phyloP scores from a whole-genome alignment of 2,329 filamentous ascomycete genomes.

The Nigrospora osmanthi region DNA sequence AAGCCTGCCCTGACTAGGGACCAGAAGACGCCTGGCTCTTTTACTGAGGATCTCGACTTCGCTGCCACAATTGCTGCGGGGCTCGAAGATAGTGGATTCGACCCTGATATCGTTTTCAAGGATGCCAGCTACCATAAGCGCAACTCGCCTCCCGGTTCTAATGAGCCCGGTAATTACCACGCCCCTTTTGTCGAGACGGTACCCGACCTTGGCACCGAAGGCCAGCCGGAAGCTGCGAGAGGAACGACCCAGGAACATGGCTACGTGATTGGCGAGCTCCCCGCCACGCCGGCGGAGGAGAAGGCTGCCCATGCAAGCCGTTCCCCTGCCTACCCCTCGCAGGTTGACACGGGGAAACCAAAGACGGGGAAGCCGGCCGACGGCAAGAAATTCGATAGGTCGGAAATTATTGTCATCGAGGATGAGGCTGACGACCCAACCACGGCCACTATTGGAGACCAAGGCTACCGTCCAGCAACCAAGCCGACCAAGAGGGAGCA shows the following conservation, averaged over 20 bases:
- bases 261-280: constrained; percentile 39
- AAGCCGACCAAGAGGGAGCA: constrained; percentile 28
- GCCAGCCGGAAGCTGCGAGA: constrained; percentile 9
- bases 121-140: constrained; percentile 56
- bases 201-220: constrained; percentile 27
- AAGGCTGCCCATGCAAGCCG: constrained; percentile 14
- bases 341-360: constrained; percentile 23
- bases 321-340: constrained; percentile 14
- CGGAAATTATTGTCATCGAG: constrained; percentile 11
- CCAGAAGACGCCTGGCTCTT: constrained; percentile 55
- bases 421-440: constrained; percentile 7
- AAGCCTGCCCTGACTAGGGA: constrained; percentile 42
- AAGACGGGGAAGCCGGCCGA: constrained; percentile 29
- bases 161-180: constrained; percentile 39
- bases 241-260: constrained; percentile 24
- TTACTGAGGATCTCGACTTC: constrained; percentile 61
- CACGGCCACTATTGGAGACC: constrained; percentile 19
- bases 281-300: constrained; percentile 30
- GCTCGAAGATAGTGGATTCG: constrained; percentile 61
- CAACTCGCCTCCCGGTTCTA: constrained; percentile 54
- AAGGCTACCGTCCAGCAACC: constrained; percentile 13
- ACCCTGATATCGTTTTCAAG: constrained; percentile 62
- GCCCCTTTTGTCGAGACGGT: constrained; percentile 41
- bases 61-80: constrained; percentile 63
- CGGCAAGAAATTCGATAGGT: constrained; percentile 13